phyloP scores from a whole-genome alignment of 306 rosid species.

The Pyrus bretschneideri region DNA sequence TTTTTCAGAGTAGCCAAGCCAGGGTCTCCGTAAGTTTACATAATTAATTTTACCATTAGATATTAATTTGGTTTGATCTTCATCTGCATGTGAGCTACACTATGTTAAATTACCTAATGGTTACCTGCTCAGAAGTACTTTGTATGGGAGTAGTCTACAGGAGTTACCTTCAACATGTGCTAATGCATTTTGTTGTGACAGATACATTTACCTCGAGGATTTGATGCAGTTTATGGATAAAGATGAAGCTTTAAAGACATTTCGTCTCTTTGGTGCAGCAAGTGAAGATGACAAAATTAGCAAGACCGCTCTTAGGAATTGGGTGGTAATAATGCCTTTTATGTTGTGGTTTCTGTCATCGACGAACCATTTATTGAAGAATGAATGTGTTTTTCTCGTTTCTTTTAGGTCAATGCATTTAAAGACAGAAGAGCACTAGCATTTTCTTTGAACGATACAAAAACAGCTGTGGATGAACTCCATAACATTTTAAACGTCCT shows the following conservation, averaged over 20 bases:
- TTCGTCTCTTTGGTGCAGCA: conserved; percentile 15
- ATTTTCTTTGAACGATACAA: conserved; percentile 30
- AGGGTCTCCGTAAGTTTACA: conserved; percentile 12
- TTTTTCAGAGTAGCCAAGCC: conserved; percentile 26
- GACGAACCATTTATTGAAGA: neutral
- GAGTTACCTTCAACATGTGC: neutral
- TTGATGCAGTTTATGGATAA: conserved; percentile 24
- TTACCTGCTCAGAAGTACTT: too few species aligned
- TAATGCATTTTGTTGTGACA: conserved; percentile 7
- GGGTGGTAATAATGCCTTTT: conserved; percentile 27
- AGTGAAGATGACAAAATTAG: conserved; percentile 19
- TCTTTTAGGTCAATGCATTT: conserved; percentile 29
- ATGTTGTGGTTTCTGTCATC: neutral
- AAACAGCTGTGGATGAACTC: conserved; percentile 41
- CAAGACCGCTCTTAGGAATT: conserved; percentile 16
- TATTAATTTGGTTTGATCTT: neutral
- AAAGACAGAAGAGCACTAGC: conserved; percentile 36
- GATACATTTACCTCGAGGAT: conserved; percentile 27
- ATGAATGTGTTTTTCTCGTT: neutral
- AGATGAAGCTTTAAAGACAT: conserved; percentile 27
- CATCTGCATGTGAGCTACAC: neutral
- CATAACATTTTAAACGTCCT: conserved; percentile 26
- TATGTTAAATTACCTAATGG: too few species aligned
- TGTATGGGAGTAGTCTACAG: too few species aligned
- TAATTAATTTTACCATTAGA: neutral